A percentile compares a stretch with the other conserved stretches of the same genome.
Conservation (phyloP, 1,284 basidiomycete species). For the Apiotrichum sp. region DNA sequence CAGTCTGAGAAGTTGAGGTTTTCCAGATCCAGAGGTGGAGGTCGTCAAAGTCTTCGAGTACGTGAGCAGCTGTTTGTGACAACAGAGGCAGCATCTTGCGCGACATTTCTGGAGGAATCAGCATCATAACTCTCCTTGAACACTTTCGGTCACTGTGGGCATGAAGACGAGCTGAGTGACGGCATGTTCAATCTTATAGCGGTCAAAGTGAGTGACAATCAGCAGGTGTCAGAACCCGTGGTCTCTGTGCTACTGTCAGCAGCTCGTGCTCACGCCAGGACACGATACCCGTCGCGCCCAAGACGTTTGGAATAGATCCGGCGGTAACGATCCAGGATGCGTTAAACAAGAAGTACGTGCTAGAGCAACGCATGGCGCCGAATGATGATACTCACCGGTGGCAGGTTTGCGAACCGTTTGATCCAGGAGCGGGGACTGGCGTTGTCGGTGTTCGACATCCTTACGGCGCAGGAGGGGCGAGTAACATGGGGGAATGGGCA, state of each 20-base stretch:
- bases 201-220: slow-evolving; percentile 59
- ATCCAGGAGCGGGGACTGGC: slow-evolving; percentile 89
- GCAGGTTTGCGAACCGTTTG: slow-evolving; percentile 85
- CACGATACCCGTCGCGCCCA: slow-evolving; percentile 45
- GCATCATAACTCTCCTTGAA: too few relatives aligned
- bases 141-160: too few relatives aligned
- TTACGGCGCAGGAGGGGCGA: slow-evolving; percentile 80
- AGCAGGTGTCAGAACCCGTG: slow-evolving; percentile 64
- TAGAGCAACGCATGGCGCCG: too few relatives aligned
- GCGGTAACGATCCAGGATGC: slow-evolving; percentile 42
- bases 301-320: slow-evolving; percentile 39
- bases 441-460: slow-evolving; percentile 79
- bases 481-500: slow-evolving; percentile 91
- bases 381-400: not conserved
- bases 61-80: too few relatives aligned
- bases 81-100: too few relatives aligned
- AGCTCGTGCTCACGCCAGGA: slow-evolving; percentile 29
- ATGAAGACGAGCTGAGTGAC: slow-evolving; percentile 56
- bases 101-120: too few relatives aligned
- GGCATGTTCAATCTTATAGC: slow-evolving; percentile 54
- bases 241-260: not conserved
- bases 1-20: too few relatives aligned
- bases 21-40: too few relatives aligned
- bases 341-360: slow-evolving; percentile 44
- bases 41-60: too few relatives aligned